phyloP scores from a whole-genome alignment of 1,139 yeast species.

The Saccharomycopsis hybrid region DNA sequence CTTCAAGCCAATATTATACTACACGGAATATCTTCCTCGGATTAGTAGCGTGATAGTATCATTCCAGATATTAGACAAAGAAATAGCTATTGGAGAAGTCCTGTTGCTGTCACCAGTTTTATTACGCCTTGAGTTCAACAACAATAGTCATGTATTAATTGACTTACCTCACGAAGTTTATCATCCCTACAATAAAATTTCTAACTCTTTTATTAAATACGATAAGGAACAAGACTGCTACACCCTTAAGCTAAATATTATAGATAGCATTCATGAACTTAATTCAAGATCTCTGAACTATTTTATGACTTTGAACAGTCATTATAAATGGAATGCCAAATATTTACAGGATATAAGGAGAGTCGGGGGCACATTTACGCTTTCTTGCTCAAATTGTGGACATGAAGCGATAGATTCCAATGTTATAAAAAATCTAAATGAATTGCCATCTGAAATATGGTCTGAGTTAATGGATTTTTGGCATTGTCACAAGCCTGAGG shows the following conservation, averaged over 20 bases:
- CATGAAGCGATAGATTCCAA: slow-evolving; percentile 29
- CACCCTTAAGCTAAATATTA: slow-evolving; percentile 9
- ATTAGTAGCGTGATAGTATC: slow-evolving; percentile 23
- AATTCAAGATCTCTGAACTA: slow-evolving; percentile 22
- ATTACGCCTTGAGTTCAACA: not conserved
- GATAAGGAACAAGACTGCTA: slow-evolving; percentile 5
- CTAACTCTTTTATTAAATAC: slow-evolving; percentile 7
- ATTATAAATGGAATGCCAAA: slow-evolving; percentile 26
- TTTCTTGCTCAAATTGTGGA: slow-evolving; percentile 33
- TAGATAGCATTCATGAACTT: too few species aligned
- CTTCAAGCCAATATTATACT: too few species aligned
- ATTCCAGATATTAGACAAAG: slow-evolving; percentile 3
- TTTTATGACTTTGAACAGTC: slow-evolving; percentile 22
- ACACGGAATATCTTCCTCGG: slow-evolving; percentile 32
- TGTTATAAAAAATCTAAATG: slow-evolving; percentile 35
- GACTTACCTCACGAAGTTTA: slow-evolving; percentile 9
- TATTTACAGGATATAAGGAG: slow-evolving; percentile 18
- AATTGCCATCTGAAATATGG: slow-evolving; percentile 93
- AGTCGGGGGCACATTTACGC: too few species aligned
- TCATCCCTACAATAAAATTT: slow-evolving; percentile 16
- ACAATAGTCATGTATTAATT: not conserved
- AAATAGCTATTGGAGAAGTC: not conserved
- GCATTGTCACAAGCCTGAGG: slow-evolving; percentile 98
- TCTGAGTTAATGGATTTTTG: slow-evolving; percentile 94
- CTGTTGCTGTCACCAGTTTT: not conserved